Conservation (phyloP, 192 early-diverging fungal genomes). For the Backusella psychrophila region DNA sequence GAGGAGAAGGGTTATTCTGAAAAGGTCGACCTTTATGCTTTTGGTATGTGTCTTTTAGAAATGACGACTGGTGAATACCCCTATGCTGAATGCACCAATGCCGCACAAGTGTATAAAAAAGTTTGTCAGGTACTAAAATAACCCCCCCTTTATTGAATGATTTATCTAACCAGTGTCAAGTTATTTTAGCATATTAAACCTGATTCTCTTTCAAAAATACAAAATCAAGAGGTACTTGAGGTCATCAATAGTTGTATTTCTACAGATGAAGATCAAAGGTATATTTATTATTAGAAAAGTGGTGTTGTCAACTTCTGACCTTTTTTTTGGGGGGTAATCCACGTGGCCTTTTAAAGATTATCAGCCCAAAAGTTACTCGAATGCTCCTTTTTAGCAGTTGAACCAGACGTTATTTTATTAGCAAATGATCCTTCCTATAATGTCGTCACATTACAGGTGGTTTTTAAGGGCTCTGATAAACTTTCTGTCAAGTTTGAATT, state of each 20-base stretch:
- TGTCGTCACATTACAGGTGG: conserved; percentile 67
- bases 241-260: conserved; percentile 62
- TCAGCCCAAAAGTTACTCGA: conserved; percentile 71
- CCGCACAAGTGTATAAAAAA: conserved; percentile 75
- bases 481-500: conserved; percentile 80
- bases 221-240: conserved; percentile 59
- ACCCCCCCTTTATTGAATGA: neutral
- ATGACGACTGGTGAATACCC: conserved; percentile 84
- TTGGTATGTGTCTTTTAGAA: conserved; percentile 78
- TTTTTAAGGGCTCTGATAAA: conserved; percentile 74
- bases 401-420: conserved; percentile 70
- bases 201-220: conserved; percentile 60
- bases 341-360: conserved; percentile 33
- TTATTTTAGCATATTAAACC: conserved; percentile 65
- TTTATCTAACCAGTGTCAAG: neutral
- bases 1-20: conserved; percentile 78
- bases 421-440: conserved; percentile 54
- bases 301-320: neutral
- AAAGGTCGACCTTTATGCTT: conserved; percentile 83
- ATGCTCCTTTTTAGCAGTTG: conserved; percentile 68
- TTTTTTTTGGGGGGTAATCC: neutral
- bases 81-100: conserved; percentile 77
- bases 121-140: conserved; percentile 55
- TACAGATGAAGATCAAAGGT: conserved; percentile 63
- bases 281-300: neutral